Evolutionary conservation across 169 alveolate species (phyloP), one percentile per base, ranked within the genome.

Genomic region (Cryptosporidium ubiquitum): DNA sequence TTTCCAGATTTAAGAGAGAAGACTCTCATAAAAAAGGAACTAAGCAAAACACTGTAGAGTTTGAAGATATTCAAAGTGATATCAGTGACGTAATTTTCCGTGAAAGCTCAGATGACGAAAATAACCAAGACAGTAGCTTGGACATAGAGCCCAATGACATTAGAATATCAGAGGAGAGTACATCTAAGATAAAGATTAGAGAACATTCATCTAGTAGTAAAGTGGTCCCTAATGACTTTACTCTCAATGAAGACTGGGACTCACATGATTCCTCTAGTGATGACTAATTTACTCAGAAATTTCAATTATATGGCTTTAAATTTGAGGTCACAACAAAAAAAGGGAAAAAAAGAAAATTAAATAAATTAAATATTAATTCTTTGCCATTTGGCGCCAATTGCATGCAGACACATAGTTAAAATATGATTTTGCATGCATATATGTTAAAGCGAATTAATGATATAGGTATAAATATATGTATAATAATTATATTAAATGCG

Each of bases 31-130:
- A 79, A 42, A 79, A 61, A 20, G 42, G 49, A 18, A 10, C 52
- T 7, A 64, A 64, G 49, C 26, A 37, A 3, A 18, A n/a, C 16
- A 40, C 23, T 47, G 18, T 61, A 44, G 89, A 79, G 23, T 61
- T 79, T 61, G 89, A 79, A 7, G 89, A 79, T 20, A 79, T 79
- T 26, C 75, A 79, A 44, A 79, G 89, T 20, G 89, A 79, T 33
- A 79, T 79, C 35, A 79, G 89, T 79, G 89, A 79, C 39, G 75
- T 61, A 3, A 79, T 79, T 26, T 79, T 79, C 44, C 68, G 75
- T 6, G 89, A 79, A 64, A 79, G 89, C 52, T 61, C 75, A 3
- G 89, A 79, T 26, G 89, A 61, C 6, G 89, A 79, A 31, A n/a
- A 39, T 42, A 18, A n/a, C 55, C 42, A 55, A 35, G 16, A 20